Base-by-base conservation (phyloP, 148 eudicot species). In the Amaranthus hypochondriacus region DNA sequence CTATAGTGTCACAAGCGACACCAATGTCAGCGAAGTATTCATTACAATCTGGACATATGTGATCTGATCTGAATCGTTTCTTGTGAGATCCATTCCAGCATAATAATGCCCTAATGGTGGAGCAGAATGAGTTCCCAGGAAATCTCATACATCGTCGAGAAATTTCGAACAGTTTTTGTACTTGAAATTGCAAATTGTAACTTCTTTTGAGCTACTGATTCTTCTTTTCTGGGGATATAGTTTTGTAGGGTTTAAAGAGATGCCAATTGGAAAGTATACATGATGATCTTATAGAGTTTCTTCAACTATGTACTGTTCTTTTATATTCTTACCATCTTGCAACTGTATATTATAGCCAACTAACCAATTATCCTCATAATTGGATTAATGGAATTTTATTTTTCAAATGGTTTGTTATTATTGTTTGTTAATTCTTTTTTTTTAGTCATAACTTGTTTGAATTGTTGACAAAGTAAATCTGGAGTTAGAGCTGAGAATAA, bases 271-370 rank as follows among this genome's bases (percentile, higher is more conserved):
- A 47, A 55, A 2, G 46, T 5, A 39, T 64, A 7, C 13, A 13
- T 48, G 4, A 28, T 28, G 39, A 9, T 75, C 14, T 69, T 21
- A 54, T 39, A n/a, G 72, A 28, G 39, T 28, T 28, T 28, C 39
- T 28, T 28, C 39, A 28, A 28, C 39, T 28, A 28, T 43, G 54
- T 55, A 62, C 14, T 48, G 7, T 21, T 44, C 61, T 44, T 28
- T 28, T 28, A 28, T 28, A 28, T 28, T 73, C 63, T 15, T 11
- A 7, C 39, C 48, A 50, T 78, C 57, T 8, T 48, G 56, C 60
- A 79, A 79, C 69, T 79, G 81, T 79, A 74, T 18, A 79, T 74
- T 65, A 74, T 73, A 73, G 43, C 61, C 47, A 15, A 13, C 9
- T 67, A 43, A 28, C 8, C 43, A 28, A 52, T 73, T 21, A 63